A percentile compares a stretch with the other conserved stretches of the same genome.
These are phyloP conservation scores for Chlamydomonas incerta DNA, from an alignment of 139 green algal genomes.

Conservation along the genomic window DNA sequence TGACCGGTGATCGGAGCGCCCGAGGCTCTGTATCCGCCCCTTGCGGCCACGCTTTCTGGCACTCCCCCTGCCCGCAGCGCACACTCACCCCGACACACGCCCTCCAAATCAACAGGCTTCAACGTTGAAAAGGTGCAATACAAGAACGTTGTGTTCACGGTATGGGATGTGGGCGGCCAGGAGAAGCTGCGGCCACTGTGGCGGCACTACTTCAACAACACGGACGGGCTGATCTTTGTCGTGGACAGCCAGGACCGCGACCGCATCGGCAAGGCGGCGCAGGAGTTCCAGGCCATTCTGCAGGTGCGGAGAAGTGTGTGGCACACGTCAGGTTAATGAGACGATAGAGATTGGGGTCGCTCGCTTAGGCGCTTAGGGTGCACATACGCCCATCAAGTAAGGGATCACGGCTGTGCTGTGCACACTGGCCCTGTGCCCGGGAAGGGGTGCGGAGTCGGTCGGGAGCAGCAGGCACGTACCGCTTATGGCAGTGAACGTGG, in stretches of 20 bases:
- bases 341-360: no score
- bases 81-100: neutral
- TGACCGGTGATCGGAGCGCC: no score
- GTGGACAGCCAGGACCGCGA: constrained; percentile 98
- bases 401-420: no score
- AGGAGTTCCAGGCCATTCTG: constrained; percentile 96
- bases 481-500: no score
- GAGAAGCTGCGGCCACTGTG: constrained; percentile 84
- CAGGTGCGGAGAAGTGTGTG: neutral
- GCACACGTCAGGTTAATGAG: no score
- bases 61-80: neutral
- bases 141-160: constrained; percentile 98
- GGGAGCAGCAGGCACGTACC: no score
- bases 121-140: constrained; percentile 99
- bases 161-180: constrained; percentile 96
- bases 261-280: constrained; percentile 89
- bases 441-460: no score
- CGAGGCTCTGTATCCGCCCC: no score
- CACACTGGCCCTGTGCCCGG: no score
- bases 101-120: constrained; percentile 78
- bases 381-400: no score
- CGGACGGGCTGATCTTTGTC: constrained; percentile 98
- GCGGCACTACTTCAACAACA: constrained; percentile 99
- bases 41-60: neutral
- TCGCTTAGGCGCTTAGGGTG: no score